phyloP scores from a whole-genome alignment of 1,139 yeast species.

The Nakaseomyces nivariensis region DNA sequence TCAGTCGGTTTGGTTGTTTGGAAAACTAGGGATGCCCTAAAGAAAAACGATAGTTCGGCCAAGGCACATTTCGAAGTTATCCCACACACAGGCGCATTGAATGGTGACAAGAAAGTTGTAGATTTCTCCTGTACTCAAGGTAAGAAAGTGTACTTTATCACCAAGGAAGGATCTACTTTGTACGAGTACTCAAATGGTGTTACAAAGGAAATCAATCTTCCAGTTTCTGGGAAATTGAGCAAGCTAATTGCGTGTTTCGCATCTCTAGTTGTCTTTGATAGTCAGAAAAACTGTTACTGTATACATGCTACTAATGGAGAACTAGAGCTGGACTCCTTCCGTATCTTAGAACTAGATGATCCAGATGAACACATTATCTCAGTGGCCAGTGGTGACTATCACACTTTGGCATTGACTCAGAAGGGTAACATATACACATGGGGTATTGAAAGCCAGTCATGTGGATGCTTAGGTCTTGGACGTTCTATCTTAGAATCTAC shows the following conservation, averaged over 20 bases:
- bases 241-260: slow-evolving; percentile 23
- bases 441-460: slow-evolving; percentile 54
- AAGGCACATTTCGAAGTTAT: slow-evolving; percentile 36
- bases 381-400: slow-evolving; percentile 67
- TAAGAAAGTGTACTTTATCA: slow-evolving; percentile 42
- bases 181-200: slow-evolving; percentile 34
- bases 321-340: slow-evolving; percentile 16
- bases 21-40: slow-evolving; percentile 38
- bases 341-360: slow-evolving; percentile 36
- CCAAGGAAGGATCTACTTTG: slow-evolving; percentile 35
- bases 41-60: slow-evolving; percentile 22
- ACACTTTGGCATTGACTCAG: slow-evolving; percentile 50
- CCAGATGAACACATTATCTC: slow-evolving; percentile 39
- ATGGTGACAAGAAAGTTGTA: slow-evolving; percentile 32
- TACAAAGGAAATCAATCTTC: slow-evolving; percentile 15
- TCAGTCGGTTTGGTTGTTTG: slow-evolving; percentile 52
- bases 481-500: not conserved
- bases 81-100: slow-evolving; percentile 32
- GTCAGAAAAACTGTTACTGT: slow-evolving; percentile 31
- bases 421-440: slow-evolving; percentile 56
- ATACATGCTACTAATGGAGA: slow-evolving; percentile 35
- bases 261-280: slow-evolving; percentile 43
- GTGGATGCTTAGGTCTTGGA: slow-evolving; percentile 71
- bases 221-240: slow-evolving; percentile 20
- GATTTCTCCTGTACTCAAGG: slow-evolving; percentile 51